These are phyloP conservation scores for Botrytis tulipae DNA, from an alignment of 2,329 filamentous ascomycete genomes.

Conservation along the genomic window DNA sequence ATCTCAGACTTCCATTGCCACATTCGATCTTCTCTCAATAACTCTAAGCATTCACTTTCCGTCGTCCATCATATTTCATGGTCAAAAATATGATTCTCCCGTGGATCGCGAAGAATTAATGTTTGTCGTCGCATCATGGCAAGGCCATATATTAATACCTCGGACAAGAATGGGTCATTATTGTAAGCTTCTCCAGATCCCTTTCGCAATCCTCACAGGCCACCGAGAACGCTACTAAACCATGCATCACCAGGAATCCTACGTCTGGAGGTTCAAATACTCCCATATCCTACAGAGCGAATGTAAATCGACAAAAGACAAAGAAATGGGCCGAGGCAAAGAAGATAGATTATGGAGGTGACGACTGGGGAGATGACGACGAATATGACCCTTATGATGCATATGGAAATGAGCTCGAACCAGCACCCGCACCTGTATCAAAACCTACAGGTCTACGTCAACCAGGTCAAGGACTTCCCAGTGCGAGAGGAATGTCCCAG, in stretches of 20 bases:
- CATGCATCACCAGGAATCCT: conserved; percentile 28
- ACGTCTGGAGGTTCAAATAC: conserved; percentile 24
- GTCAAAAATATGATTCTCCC: conserved; percentile 16
- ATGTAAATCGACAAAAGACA: conserved; percentile 85
- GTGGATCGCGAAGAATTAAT: conserved; percentile 20
- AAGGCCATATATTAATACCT: conserved; percentile 33
- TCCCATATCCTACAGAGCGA: conserved; percentile 64
- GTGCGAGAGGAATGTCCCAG: conserved; percentile 19
- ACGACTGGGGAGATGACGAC: conserved; percentile 82
- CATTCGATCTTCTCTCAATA: background rate
- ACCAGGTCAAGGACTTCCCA: conserved; percentile 38
- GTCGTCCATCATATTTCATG: conserved; percentile 1
- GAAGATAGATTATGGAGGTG: conserved; percentile 81
- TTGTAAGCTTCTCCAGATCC: conserved; percentile 3
- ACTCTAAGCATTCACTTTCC: background rate
- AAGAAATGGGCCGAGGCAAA: conserved; percentile 95
- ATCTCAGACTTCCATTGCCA: background rate
- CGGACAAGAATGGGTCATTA: conserved; percentile 19
- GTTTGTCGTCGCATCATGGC: conserved; percentile 34
- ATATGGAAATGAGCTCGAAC: conserved; percentile 41
- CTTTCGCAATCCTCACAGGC: background rate
- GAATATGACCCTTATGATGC: conserved; percentile 50
- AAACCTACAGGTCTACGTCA: conserved; percentile 46
- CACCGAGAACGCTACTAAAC: conserved; percentile 13
- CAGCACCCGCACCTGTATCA: conserved; percentile 33